Base-by-base conservation (phyloP, 2,329 filamentous ascomycete genomes). In the Bipolaris cookei region DNA sequence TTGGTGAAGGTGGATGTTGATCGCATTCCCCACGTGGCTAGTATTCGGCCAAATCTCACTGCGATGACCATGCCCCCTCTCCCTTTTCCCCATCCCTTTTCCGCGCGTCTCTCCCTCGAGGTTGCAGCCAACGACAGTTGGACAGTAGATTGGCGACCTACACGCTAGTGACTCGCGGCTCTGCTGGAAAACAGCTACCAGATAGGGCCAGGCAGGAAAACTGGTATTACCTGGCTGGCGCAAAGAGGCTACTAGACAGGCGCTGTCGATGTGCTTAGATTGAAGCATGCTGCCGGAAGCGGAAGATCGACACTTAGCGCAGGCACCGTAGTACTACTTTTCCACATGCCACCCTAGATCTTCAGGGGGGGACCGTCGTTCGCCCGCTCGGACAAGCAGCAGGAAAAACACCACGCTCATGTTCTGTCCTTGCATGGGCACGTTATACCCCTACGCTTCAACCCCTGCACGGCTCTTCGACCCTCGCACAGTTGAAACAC, bases 321-420 rank as follows among this genome's bases (percentile, higher is more conserved):
- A 3, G 23, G 6, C 28, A 28, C 30, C 25, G 28, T 37, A 20
- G 41, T 34, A 23, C 30, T 16, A 16, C 13, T 16, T 38, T 39
- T 42, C 28, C 28, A 25, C 11, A 13, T 14, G 30, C 28, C 5
- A 32, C 18, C 8, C 42, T 23, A 38, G 51, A 58, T 58, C 55
- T 20, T 54, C 55, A 58, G 55, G 55, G 55, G 55, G 55, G 38
- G 32, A 11, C 49, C 38, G 28, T 34, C 38, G 39, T 43, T 34
- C 14, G 18, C 37, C 45, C 38, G 32, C 38, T 35, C 28, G 13
- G 50, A 35, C 30, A 51, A 51, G 30, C 13, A 32, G 21, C 34
- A 14, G 34, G 20, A 47, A 37, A 35, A 38, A 38, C 32, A 38
- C 7, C n/a, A 38, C 14, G 3, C 11, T 14, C 28, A 1, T 25